A percentile compares a stretch with the other conserved stretches of the same genome.
Conservation (phyloP, 192 early-diverging fungal species). For the Coemansia sp. region DNA sequence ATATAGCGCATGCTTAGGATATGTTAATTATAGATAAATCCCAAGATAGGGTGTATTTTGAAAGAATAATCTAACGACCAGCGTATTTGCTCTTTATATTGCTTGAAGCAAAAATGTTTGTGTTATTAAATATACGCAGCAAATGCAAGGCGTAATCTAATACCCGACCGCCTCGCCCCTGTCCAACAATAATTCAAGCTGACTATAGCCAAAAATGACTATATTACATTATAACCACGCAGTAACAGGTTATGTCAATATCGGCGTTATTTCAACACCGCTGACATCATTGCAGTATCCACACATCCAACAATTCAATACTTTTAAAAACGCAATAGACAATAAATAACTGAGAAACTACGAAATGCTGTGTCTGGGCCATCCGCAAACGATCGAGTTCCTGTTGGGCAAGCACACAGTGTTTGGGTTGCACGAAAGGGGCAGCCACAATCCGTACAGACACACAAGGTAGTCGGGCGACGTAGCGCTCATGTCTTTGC, state of each 20-base stretch:
- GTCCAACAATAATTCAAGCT: too few species aligned
- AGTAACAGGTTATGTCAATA: background rate
- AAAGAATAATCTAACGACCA: too few species aligned
- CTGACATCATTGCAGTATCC: background rate
- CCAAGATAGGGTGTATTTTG: too few species aligned
- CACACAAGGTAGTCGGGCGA: slow-evolving; percentile 17
- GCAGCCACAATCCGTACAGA: slow-evolving; percentile 11
- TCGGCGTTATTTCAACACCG: background rate
- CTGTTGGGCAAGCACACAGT: slow-evolving; percentile 10
- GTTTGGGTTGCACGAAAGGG: slow-evolving; percentile 9
- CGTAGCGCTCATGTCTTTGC: background rate
- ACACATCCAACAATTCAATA: too few species aligned
- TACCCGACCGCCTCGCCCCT: too few species aligned
- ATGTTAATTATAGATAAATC: too few species aligned
- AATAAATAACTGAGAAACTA: background rate
- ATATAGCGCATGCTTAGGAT: background rate
- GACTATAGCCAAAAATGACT: too few species aligned
- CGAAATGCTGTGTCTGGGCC: slow-evolving; percentile 6
- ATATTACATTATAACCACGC: background rate
- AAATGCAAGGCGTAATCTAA: too few species aligned
- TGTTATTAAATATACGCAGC: too few species aligned
- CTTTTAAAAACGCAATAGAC: background rate
- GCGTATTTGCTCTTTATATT: too few species aligned
- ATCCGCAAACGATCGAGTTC: slow-evolving; percentile 7
- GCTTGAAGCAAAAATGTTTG: too few species aligned